Percentiles rank a stretch among this genome's conserved stretches.
These are phyloP conservation scores for Solanum appendiculatum DNA, from an alignment of 257 asterid species.

Conservation along the genomic window DNA sequence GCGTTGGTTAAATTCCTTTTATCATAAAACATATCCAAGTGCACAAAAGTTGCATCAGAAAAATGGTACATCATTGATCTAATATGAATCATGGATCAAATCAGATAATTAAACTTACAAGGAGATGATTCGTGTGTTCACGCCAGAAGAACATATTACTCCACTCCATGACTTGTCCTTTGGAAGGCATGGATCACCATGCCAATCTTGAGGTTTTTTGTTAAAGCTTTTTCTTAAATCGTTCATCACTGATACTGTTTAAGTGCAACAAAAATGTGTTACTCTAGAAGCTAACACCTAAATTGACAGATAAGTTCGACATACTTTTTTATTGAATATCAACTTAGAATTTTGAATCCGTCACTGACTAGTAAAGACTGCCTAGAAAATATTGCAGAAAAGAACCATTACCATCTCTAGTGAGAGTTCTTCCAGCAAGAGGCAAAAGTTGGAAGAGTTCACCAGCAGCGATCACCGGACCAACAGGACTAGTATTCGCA, in stretches of 20 bases:
- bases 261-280: neutral
- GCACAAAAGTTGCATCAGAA: neutral
- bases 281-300: neutral
- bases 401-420: slow-evolving; percentile 56
- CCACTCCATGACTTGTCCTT: slow-evolving; percentile 62
- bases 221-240: slow-evolving; percentile 21
- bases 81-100: neutral
- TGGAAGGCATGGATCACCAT: slow-evolving; percentile 89
- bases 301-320: neutral
- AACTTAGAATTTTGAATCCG: neutral
- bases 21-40: neutral
- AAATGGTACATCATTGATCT: neutral
- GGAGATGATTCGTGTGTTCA: slow-evolving; percentile 32
- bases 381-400: neutral
- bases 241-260: slow-evolving; percentile 56
- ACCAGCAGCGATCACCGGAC: slow-evolving; percentile 84
- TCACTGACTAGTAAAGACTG: neutral
- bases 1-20: slow-evolving; percentile 68
- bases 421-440: slow-evolving; percentile 39
- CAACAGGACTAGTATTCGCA: slow-evolving; percentile 33
- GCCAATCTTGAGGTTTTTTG: slow-evolving; percentile 61
- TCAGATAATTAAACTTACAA: slow-evolving; percentile 35
- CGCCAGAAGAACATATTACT: slow-evolving; percentile 31
- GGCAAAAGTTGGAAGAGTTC: slow-evolving; percentile 59
- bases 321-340: neutral